phyloP scores from a whole-genome alignment of 1,284 basidiomycete genomes.

The Ganoderma lingzhi region DNA sequence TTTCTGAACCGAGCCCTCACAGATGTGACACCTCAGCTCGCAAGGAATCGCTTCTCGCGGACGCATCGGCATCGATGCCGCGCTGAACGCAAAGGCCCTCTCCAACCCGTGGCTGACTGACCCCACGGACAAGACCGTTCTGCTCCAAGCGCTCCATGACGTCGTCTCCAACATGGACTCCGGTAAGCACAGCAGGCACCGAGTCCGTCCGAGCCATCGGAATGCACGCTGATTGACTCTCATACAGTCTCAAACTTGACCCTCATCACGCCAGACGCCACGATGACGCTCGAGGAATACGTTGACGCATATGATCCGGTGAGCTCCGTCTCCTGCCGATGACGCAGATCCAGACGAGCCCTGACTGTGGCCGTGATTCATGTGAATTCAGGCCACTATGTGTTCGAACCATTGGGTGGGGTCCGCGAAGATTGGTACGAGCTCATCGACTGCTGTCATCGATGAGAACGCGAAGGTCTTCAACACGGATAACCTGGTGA shows the following conservation, averaged over 20 bases:
- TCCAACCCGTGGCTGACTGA: conserved; percentile 67
- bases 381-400: conserved; percentile 40
- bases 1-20: conserved; percentile 2
- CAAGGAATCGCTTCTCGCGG: conserved; percentile 69
- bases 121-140: conserved; percentile 58
- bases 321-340: conserved; percentile 20
- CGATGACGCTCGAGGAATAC: conserved; percentile 59
- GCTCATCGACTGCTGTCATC: conserved; percentile 52
- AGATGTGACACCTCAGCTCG: conserved; percentile 19
- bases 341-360: neutral
- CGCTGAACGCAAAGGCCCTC: conserved; percentile 55
- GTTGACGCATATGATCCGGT: conserved; percentile 58
- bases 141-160: conserved; percentile 59
- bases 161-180: conserved; percentile 49
- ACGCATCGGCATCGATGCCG: conserved; percentile 65
- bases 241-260: conserved; percentile 47
- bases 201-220: neutral
- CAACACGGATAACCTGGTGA: conserved; percentile 62
- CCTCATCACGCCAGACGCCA: conserved; percentile 66
- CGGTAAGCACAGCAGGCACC: conserved; percentile 41
- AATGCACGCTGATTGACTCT: conserved; percentile 5
- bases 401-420: conserved; percentile 71
- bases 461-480: conserved; percentile 66
- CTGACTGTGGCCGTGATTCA: neutral
- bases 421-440: conserved; percentile 56